Evolutionary conservation across 192 early-diverging fungal genomes (phyloP).

Genomic region (Podila epicladia): DNA sequence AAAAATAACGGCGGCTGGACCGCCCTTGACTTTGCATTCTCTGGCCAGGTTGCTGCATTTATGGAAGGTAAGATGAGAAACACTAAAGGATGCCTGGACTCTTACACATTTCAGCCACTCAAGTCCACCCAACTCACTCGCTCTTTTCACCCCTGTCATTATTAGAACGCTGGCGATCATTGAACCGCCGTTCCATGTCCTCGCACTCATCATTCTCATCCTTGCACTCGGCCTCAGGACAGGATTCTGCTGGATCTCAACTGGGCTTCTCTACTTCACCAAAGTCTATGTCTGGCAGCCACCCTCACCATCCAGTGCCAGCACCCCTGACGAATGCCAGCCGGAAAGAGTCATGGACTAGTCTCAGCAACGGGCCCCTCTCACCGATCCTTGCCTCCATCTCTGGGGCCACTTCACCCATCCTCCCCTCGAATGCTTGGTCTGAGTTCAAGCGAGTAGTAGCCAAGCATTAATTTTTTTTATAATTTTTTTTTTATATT

Average conservation of each 20-base stretch:
- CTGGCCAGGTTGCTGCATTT: constrained; percentile 37
- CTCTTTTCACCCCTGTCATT: not conserved
- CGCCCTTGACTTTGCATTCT: constrained; percentile 45
- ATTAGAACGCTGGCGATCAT: constrained; percentile 41
- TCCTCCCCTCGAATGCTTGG: constrained; percentile 48
- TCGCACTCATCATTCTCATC: constrained; percentile 43
- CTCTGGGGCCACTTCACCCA: constrained; percentile 42
- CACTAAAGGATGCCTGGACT: not conserved
- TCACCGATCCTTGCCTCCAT: constrained; percentile 39
- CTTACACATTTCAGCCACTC: not conserved
- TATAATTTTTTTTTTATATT: no score
- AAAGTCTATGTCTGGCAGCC: not conserved
- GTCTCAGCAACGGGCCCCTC: constrained; percentile 36
- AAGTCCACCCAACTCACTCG: not conserved
- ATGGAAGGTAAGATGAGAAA: constrained; percentile 33
- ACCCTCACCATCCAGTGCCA: not conserved
- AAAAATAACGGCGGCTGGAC: constrained; percentile 54
- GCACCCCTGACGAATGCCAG: constrained; percentile 6
- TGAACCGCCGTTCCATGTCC: constrained; percentile 12
- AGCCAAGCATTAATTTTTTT: constrained; percentile 9
- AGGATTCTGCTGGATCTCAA: not conserved
- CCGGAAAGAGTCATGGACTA: constrained; percentile 48
- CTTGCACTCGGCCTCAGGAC: constrained; percentile 8
- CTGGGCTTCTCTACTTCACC: not conserved
- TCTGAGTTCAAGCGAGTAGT: constrained; percentile 50